phyloP scores from a whole-genome alignment of 1,284 basidiomycete species.

The Leccinum griseonigrum region DNA sequence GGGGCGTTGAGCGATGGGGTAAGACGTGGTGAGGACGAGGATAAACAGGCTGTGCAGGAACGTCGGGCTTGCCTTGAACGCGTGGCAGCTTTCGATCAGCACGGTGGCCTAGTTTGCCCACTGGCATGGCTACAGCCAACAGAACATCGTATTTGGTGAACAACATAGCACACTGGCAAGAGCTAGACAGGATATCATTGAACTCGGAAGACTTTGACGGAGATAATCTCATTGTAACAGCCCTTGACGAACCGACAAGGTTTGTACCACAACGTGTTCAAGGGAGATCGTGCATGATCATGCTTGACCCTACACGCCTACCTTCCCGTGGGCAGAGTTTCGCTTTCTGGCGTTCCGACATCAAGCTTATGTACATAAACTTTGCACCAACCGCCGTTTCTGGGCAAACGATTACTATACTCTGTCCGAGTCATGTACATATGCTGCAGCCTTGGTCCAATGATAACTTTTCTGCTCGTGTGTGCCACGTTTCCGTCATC shows the following conservation, averaged over 20 bases:
- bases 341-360: background rate
- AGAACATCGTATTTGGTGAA: too few relatives aligned
- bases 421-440: conserved; percentile 2
- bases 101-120: too few relatives aligned
- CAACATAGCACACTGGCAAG: too few relatives aligned
- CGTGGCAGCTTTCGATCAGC: conserved; percentile 3
- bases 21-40: conserved; percentile 29
- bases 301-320: conserved; percentile 6
- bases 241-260: conserved; percentile 3
- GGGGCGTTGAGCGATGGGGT: background rate
- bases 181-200: too few relatives aligned
- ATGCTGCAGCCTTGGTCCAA: conserved; percentile 5
- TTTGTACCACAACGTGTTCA: conserved; percentile 11
- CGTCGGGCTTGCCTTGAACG: conserved; percentile 45
- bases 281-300: conserved; percentile 3
- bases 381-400: conserved; percentile 1
- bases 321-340: conserved; percentile 1
- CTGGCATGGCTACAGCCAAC: too few relatives aligned
- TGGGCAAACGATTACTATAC: conserved; percentile 3
- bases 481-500: conserved; percentile 26
- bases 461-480: conserved; percentile 20
- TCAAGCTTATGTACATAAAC: conserved; percentile 13
- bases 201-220: too few relatives aligned
- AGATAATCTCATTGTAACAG: conserved; percentile 1
- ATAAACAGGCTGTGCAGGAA: background rate